Evolutionary conservation across 1,284 basidiomycete species (phyloP).

Genomic region (Rhodotorula sp.): DNA sequence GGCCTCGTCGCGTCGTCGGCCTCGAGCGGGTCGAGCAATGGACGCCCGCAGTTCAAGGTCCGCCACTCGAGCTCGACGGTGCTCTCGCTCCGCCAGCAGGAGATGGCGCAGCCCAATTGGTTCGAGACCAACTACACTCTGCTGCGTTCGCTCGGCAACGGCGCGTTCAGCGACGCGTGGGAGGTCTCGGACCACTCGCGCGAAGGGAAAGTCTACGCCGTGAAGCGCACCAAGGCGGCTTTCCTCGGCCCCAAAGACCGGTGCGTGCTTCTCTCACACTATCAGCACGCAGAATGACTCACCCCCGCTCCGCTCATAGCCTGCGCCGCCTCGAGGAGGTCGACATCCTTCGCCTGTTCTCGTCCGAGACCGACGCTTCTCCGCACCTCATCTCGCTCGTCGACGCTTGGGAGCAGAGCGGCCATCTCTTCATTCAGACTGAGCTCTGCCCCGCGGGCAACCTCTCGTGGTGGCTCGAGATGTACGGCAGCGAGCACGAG

Average conservation of each 20-base stretch:
- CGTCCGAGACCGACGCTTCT: constrained; percentile 54
- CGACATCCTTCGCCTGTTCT: constrained; percentile 82
- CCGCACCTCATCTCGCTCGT: constrained; percentile 86
- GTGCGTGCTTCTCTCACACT: constrained; percentile 55
- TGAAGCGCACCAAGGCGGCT: constrained; percentile 86
- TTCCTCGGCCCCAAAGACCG: constrained; percentile 89
- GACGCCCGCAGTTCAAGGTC: constrained; percentile 33
- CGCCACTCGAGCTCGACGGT: constrained; percentile 44
- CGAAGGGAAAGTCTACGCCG: constrained; percentile 68
- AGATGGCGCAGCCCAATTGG: constrained; percentile 30
- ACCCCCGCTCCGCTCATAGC: constrained; percentile 53
- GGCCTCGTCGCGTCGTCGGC: neutral
- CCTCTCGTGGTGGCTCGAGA: constrained; percentile 86
- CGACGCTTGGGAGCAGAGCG: constrained; percentile 96
- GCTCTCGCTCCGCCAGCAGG: constrained; percentile 38
- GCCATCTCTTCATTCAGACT: constrained; percentile 86
- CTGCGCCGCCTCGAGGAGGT: constrained; percentile 92
- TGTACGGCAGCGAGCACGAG: constrained; percentile 83
- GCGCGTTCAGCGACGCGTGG: constrained; percentile 92
- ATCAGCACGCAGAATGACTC: constrained; percentile 1
- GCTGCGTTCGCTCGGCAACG: constrained; percentile 80
- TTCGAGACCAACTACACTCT: constrained; percentile 79
- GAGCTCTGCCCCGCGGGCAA: constrained; percentile 94
- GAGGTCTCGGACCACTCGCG: constrained; percentile 73
- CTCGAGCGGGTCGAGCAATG: neutral